phyloP scores from a whole-genome alignment of 148 eudicot genomes.

The Euryodendron excelsum region DNA sequence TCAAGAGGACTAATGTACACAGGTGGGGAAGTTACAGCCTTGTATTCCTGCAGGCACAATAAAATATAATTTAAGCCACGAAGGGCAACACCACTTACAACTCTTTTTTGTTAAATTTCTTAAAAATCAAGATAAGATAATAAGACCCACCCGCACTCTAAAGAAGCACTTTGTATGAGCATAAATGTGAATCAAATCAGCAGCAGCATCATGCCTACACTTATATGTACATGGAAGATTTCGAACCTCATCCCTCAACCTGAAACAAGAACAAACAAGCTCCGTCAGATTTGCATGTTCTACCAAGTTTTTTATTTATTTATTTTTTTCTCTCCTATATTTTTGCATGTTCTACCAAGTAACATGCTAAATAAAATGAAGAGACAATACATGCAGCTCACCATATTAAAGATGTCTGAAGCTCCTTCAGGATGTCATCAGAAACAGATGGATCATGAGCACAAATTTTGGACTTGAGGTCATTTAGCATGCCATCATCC shows the following conservation, averaged over 20 bases:
- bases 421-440: constrained; percentile 59
- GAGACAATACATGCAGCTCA: constrained; percentile 21
- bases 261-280: constrained; percentile 22
- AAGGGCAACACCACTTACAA: background rate
- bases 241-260: constrained; percentile 98
- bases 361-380: constrained; percentile 1
- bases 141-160: constrained; percentile 62
- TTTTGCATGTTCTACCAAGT: background rate
- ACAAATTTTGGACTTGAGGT: constrained; percentile 61
- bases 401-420: constrained; percentile 83
- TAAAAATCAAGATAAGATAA: background rate
- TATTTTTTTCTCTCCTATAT: too few relatives aligned
- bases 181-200: constrained; percentile 90
- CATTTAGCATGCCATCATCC: constrained; percentile 54
- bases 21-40: constrained; percentile 71
- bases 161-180: constrained; percentile 82
- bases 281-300: background rate
- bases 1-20: constrained; percentile 93
- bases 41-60: constrained; percentile 64
- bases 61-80: background rate
- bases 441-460: constrained; percentile 78
- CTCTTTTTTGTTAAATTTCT: background rate
- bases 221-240: constrained; percentile 77
- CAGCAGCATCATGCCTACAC: constrained; percentile 96
- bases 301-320: too few relatives aligned